Evolutionary conservation across 805 yeast genomes (phyloP).

Genomic region (Ogataea polymorpha): DNA sequence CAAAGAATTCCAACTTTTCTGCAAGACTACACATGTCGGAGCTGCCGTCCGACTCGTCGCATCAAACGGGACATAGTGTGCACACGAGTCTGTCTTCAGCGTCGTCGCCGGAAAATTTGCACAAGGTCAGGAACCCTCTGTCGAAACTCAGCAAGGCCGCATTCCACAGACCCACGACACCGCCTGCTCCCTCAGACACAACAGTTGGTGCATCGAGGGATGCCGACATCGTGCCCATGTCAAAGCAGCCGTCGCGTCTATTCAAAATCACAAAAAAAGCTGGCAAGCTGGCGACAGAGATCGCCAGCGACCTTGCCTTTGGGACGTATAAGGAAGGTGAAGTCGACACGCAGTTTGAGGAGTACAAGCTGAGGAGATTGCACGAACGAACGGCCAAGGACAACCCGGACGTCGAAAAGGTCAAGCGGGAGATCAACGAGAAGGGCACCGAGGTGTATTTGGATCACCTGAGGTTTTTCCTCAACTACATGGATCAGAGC

Average conservation of each 20-base stretch:
- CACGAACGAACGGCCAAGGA: conserved; percentile 12
- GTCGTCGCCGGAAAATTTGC: conserved; percentile 4
- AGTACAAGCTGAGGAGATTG: conserved; percentile 7
- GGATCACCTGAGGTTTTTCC: conserved; percentile 30
- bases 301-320: conserved; percentile 34
- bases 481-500: conserved; percentile 33
- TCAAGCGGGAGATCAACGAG: conserved; percentile 17
- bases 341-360: conserved; percentile 17
- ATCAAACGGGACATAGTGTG: neutral
- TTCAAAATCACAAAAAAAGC: conserved; percentile 28
- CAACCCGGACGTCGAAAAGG: conserved; percentile 12
- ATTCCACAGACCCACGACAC: conserved; percentile 4
- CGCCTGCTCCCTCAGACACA: neutral
- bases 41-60: neutral
- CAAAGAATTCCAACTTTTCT: neutral
- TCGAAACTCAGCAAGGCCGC: neutral
- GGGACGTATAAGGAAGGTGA: conserved; percentile 21
- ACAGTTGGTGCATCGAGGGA: neutral
- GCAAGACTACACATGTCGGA: conserved; percentile 7
- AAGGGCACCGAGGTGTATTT: conserved; percentile 25
- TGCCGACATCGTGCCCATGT: conserved; percentile 10
- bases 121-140: neutral
- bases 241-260: conserved; percentile 15
- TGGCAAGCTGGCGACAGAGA: conserved; percentile 25
- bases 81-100: neutral